Conservation (phyloP, 2,329 filamentous ascomycete species). For the Erysiphe pulchra region DNA sequence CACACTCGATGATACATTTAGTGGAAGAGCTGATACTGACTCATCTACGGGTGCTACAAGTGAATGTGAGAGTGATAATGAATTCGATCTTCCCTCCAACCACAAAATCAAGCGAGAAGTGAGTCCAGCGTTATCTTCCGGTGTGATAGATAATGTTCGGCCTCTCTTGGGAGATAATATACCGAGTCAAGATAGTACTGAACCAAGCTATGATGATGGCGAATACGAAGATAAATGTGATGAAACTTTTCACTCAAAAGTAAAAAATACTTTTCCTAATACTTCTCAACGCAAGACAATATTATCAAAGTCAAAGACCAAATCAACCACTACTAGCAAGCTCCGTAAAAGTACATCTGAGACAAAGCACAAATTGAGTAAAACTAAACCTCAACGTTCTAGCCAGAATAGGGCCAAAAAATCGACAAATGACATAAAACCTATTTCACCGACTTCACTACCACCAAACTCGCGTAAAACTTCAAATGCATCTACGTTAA, state of each 20-base stretch:
- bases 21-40: slow-evolving; percentile 60
- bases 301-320: slow-evolving; percentile 18
- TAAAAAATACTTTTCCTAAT: slow-evolving; percentile 8
- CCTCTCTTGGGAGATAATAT: slow-evolving; percentile 24
- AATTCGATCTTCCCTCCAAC: slow-evolving; percentile 31
- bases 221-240: slow-evolving; percentile 22
- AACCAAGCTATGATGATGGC: slow-evolving; percentile 34
- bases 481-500: slow-evolving; percentile 40
- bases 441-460: slow-evolving; percentile 39
- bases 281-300: slow-evolving; percentile 10
- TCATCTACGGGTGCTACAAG: slow-evolving; percentile 71
- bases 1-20: slow-evolving; percentile 79
- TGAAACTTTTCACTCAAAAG: slow-evolving; percentile 12
- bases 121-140: slow-evolving; percentile 23
- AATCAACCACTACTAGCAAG: slow-evolving; percentile 16
- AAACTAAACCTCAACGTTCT: slow-evolving; percentile 15
- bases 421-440: slow-evolving; percentile 16
- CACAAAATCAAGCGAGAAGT: slow-evolving; percentile 30
- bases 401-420: slow-evolving; percentile 24
- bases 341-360: slow-evolving; percentile 14
- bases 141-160: slow-evolving; percentile 19
- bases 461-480: slow-evolving; percentile 49
- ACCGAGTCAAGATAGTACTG: slow-evolving; percentile 29
- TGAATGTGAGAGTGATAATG: slow-evolving; percentile 45
- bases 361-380: slow-evolving; percentile 20